Evolutionary conservation across 352 stramenopile genomes (phyloP).

Genomic region (Pythium phragmitis): DNA sequence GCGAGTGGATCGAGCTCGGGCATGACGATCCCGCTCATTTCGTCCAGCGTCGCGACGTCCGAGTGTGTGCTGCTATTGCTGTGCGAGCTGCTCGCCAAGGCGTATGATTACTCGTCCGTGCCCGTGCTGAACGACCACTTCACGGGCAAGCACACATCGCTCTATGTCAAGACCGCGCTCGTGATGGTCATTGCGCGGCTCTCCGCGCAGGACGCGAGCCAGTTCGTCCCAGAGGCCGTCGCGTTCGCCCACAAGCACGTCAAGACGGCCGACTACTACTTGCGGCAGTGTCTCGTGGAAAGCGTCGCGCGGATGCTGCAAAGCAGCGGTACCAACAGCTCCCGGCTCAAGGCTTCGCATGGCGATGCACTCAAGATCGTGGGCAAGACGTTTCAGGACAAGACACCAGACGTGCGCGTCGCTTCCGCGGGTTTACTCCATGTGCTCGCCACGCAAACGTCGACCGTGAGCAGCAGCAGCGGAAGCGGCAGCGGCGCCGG

Average conservation of each 20-base stretch:
- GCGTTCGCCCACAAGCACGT: conserved; percentile 59
- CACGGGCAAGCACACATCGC: conserved; percentile 46
- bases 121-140: conserved; percentile 57
- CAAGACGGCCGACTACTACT: conserved; percentile 68
- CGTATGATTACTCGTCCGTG: conserved; percentile 73
- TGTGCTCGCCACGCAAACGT: conserved; percentile 59
- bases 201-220: conserved; percentile 48
- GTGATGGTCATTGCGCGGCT: conserved; percentile 69
- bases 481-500: not conserved
- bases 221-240: conserved; percentile 70
- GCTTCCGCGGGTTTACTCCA: conserved; percentile 60
- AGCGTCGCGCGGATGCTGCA: conserved; percentile 56
- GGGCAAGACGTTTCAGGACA: conserved; percentile 69
- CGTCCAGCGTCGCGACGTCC: conserved; percentile 48
- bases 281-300: conserved; percentile 78
- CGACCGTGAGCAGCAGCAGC: conserved; percentile 20
- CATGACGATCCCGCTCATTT: conserved; percentile 54
- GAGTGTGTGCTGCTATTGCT: conserved; percentile 70
- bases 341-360: conserved; percentile 45
- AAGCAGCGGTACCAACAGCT: conserved; percentile 25
- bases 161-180: conserved; percentile 70
- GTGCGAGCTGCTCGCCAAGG: conserved; percentile 65
- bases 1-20: conserved; percentile 30
- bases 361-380: conserved; percentile 75
- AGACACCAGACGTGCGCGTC: conserved; percentile 67